Conservation (phyloP, 192 early-diverging fungal genomes). For the Mortierella alpina region DNA sequence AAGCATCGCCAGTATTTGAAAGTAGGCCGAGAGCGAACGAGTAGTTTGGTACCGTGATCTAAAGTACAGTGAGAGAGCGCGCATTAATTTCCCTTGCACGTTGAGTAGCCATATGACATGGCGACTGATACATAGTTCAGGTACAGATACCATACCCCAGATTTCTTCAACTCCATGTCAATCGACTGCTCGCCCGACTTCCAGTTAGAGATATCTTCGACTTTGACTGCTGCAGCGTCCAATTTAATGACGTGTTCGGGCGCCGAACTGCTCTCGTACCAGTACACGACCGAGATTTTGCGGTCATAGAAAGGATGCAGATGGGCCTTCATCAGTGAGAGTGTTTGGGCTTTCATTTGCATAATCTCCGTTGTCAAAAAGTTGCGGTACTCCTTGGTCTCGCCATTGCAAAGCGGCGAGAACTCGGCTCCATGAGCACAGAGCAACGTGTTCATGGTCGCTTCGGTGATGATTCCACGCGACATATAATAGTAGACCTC, state of each 20-base stretch:
- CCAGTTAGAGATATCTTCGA: constrained; percentile 53
- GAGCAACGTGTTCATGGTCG: constrained; percentile 72
- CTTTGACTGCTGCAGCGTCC: constrained; percentile 52
- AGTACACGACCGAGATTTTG: constrained; percentile 70
- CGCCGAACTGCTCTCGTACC: constrained; percentile 60
- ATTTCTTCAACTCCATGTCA: constrained; percentile 57
- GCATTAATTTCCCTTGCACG: neutral
- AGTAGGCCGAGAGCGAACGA: constrained; percentile 33
- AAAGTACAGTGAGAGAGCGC: constrained; percentile 1
- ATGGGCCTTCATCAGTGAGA: constrained; percentile 65
- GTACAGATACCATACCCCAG: constrained; percentile 24
- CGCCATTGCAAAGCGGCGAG: constrained; percentile 83
- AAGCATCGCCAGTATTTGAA: constrained; percentile 23
- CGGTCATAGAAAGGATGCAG: constrained; percentile 75
- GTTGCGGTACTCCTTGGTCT: constrained; percentile 76
- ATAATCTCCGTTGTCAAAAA: constrained; percentile 68
- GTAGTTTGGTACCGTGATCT: constrained; percentile 30
- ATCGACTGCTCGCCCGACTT: constrained; percentile 49
- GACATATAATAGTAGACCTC: constrained; percentile 76
- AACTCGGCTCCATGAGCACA: constrained; percentile 75
- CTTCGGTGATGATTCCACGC: constrained; percentile 63
- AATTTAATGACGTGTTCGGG: constrained; percentile 72
- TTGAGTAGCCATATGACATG: neutral
- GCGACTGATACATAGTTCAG: constrained; percentile 16
- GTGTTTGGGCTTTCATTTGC: constrained; percentile 67